A percentile compares a stretch with the other conserved stretches of the same genome.
Conservation (phyloP, 2,329 filamentous ascomycete genomes). For the Talaromyces atroroseus region DNA sequence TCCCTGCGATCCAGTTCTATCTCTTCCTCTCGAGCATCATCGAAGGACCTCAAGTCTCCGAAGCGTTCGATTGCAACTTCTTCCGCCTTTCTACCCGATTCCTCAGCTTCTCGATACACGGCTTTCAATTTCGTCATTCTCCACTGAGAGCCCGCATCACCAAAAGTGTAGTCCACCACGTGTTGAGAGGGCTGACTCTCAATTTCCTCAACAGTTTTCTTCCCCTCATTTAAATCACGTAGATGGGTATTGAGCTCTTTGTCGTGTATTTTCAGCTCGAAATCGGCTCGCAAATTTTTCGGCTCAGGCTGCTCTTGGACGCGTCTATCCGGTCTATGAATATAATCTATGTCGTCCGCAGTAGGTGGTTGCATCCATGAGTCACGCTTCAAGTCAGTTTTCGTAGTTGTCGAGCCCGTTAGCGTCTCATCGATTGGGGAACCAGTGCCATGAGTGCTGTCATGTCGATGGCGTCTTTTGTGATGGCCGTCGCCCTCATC, state of each 20-base stretch:
- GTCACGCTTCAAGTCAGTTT: constrained; percentile 57
- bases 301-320: constrained; percentile 40
- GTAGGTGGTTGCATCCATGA: constrained; percentile 93
- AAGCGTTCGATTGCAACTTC: constrained; percentile 79
- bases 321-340: constrained; percentile 53
- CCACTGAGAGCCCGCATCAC: constrained; percentile 86
- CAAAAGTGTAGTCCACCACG: constrained; percentile 76
- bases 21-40: constrained; percentile 88
- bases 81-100: constrained; percentile 66
- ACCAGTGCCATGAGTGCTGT: constrained; percentile 37
- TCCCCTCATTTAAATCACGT: constrained; percentile 55
- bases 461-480: constrained; percentile 20
- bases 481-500: constrained; percentile 41
- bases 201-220: constrained; percentile 46
- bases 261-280: constrained; percentile 67
- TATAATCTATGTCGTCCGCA: constrained; percentile 75
- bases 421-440: constrained; percentile 24
- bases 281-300: constrained; percentile 48
- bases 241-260: constrained; percentile 75
- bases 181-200: constrained; percentile 51
- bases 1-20: constrained; percentile 79
- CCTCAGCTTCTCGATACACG: constrained; percentile 73
- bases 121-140: constrained; percentile 91
- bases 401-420: constrained; percentile 19
- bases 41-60: constrained; percentile 76